Percentiles rank a stretch among this genome's conserved stretches.
These are phyloP conservation scores for Sisymbrium altissimum DNA, from an alignment of 345 rosid genomes.

Conservation along the genomic window DNA sequence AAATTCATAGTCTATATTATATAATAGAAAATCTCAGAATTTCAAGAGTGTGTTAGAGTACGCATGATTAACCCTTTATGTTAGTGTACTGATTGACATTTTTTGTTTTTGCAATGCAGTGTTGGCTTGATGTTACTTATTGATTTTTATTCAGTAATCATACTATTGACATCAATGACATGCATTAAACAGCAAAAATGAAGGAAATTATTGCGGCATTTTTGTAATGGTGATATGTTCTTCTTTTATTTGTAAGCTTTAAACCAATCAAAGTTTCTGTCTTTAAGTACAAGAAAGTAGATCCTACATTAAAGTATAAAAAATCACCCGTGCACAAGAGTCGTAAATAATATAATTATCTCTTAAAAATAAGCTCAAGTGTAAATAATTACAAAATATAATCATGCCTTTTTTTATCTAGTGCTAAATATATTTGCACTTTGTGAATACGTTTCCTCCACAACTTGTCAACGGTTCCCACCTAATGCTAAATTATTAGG, in stretches of 20 bases:
- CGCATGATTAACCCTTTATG: conserved; percentile 27
- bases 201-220: conserved; percentile 4
- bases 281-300: conserved; percentile 29
- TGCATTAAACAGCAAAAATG: conserved; percentile 17
- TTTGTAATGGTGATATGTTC: conserved; percentile 26
- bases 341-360: conserved; percentile 18
- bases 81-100: conserved; percentile 4
- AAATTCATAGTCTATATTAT: neutral
- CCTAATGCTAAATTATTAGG: conserved; percentile 32
- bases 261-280: conserved; percentile 24
- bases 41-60: conserved; percentile 31
- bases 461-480: conserved; percentile 31
- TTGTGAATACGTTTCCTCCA: conserved; percentile 38
- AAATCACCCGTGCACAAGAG: conserved; percentile 34
- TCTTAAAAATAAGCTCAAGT: conserved; percentile 13
- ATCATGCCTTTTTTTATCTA: conserved; percentile 8
- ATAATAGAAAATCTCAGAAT: conserved; percentile 1
- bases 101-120: conserved; percentile 12
- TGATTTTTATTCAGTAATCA: conserved; percentile 7
- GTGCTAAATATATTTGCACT: conserved; percentile 31
- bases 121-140: conserved; percentile 26
- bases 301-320: neutral
- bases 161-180: conserved; percentile 17
- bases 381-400: conserved; percentile 17
- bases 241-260: conserved; percentile 16